Base-by-base conservation (phyloP, 805 yeast genomes). In the Wickerhamiella parazyma region DNA sequence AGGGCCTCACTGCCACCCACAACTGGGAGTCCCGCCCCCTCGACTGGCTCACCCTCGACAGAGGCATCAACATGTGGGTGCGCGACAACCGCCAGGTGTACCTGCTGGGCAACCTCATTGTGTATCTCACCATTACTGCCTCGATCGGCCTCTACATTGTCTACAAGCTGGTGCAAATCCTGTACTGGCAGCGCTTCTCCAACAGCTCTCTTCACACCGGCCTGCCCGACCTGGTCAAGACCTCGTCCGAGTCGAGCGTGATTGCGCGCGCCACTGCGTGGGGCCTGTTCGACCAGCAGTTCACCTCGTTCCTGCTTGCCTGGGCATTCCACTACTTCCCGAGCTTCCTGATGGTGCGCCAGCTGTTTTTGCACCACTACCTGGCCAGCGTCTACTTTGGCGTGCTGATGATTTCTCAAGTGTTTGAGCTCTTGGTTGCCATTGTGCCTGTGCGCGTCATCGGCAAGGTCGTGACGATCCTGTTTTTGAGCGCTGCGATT, bases 381-480 rank as follows among this genome's bases (percentile, higher is more conserved):
- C 65, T 91, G 52, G 96, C 95, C 45, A 84, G 97, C 1, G 72
- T 84, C 42, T 91, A 85, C 66, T 91, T 91, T 63, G 91, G 85
- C 38, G 68, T 83, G 43, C 68, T 84, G 50, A 83, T 80, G 2
- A 65, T 84, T 41, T 82, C 81, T n/a, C 87, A 80, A 53, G 55
- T 48, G 33, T 56, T 64, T 54, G 68, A 67, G 49, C 54, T 62
- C 33, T 21, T 62, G 33, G 48, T 56, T 33, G 50, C 55, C 16
- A 42, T 54, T 20, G 42, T 50, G 20, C 44, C 45, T 22, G 47
- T 48, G 11, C 20, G 28, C 18, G 33, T 36, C 18, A 16, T 63
- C 8, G 47, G 56, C 20, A 63, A 60, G 38, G 63, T 56, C 3
- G 36, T 74, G 8, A 59, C 80, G 25, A 69, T 62, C 5, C 57